Percentiles rank a stretch among this genome's conserved stretches.
These are phyloP conservation scores for Casaregolazyma suthepensis DNA, from an alignment of 1,139 yeast genomes.

Conservation along the genomic window DNA sequence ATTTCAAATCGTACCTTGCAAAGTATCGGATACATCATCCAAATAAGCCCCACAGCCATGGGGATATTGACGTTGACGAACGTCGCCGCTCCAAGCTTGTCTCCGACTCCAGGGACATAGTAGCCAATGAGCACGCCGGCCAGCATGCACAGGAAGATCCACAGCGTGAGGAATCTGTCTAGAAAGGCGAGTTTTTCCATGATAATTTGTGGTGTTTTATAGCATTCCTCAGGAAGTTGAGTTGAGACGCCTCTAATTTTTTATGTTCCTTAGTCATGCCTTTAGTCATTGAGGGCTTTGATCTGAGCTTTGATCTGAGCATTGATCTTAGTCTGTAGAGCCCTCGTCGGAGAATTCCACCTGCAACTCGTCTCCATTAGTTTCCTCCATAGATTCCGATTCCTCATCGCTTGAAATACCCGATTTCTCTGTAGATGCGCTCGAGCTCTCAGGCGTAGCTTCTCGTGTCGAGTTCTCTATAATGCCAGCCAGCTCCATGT, in stretches of 20 bases:
- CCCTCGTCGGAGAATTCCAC: not conserved
- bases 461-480: not conserved
- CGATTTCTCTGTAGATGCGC: not conserved
- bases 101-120: constrained; percentile 21
- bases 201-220: not conserved
- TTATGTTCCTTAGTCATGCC: too few relatives aligned
- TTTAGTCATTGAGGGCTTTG: too few relatives aligned
- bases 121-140: constrained; percentile 30
- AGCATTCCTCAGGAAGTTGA: too few relatives aligned
- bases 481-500: constrained; percentile 10
- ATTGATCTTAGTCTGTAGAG: not conserved
- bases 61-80: constrained; percentile 32
- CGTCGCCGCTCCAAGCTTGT: not conserved
- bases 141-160: constrained; percentile 31
- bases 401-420: not conserved
- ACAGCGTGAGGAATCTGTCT: constrained; percentile 25
- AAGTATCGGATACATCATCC: constrained; percentile 56
- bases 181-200: constrained; percentile 9
- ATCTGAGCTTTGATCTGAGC: too few relatives aligned
- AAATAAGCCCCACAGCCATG: constrained; percentile 46
- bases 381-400: not conserved
- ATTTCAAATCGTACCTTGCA: constrained; percentile 51
- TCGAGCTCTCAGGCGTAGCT: not conserved
- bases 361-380: not conserved
- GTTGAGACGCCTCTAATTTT: too few relatives aligned